Base-by-base conservation (phyloP, 306 rosid species). In the Cajanus cajan region DNA sequence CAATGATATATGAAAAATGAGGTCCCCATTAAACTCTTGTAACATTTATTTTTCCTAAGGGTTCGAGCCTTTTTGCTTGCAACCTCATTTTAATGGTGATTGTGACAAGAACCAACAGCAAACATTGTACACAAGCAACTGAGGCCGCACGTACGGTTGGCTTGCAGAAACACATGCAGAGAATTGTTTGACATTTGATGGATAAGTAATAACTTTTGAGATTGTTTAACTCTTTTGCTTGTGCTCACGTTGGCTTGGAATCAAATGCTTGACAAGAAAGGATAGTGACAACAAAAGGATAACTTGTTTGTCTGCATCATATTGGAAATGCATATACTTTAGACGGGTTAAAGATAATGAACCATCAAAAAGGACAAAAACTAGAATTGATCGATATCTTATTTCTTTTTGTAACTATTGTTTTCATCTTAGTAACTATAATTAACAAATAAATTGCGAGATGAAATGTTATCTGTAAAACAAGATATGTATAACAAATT, bases 91-190 rank as follows among this genome's bases (percentile, higher is more conserved):
- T 74, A 68, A 40, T 75, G 77, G 69, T 75, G 82, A 79, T 72
- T 36, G 84, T 65, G 84, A 82, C 89, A 78, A 75, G 80, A 74
- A 55, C 77, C 84, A 77, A 63, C 67, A 73, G 83, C 59, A 82
- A 69, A 80, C 78, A 73, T 85, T 85, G 82, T 78, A 82, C 84
- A 69, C 77, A 85, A 85, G 86, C 84, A 83, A 85, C 79, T 43
- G 18, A 82, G 80, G 77, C 68, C 75, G 76, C 77, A 83, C 75
- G 76, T 73, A 83, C 86, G 77, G 82, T 65, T 78, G 79, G 83
- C 50, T 77, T 75, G 43, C 76, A 63, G 74, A 78, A 66, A 78
- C 76, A 74, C 77, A 68, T 71, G 71, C 83, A 77, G 78, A 84
- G 44, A 83, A 84, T 81, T 86, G 65, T 63, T 34, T 76, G 81